Evolutionary conservation across 345 rosid genomes (phyloP).

Genomic region (Populus euphratica): DNA sequence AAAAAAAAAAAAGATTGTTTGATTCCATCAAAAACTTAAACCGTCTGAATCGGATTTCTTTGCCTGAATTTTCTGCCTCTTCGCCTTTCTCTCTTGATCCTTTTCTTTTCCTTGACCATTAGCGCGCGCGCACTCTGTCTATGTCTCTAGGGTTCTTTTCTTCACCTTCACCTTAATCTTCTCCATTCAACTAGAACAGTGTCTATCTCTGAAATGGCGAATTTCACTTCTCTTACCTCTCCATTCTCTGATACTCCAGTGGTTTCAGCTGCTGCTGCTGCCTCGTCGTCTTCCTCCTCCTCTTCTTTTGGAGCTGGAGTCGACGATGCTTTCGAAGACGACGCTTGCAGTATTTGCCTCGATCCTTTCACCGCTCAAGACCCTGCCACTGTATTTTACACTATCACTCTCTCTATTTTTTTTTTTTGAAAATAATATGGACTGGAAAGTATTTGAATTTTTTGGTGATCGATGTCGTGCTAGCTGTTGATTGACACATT

Average conservation of each 20-base stretch:
- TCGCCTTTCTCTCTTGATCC: slow-evolving; percentile 10
- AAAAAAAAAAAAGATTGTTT: slow-evolving; percentile 6
- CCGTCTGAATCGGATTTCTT: slow-evolving; percentile 36
- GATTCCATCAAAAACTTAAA: slow-evolving; percentile 22
- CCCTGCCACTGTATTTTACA: slow-evolving; percentile 56
- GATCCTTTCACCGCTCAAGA: slow-evolving; percentile 63
- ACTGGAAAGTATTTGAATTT: not conserved
- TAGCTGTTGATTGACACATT: not conserved
- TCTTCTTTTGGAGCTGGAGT: slow-evolving; percentile 18
- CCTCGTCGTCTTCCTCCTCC: slow-evolving; percentile 15
- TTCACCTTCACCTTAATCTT: not conserved
- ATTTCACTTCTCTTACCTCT: slow-evolving; percentile 22
- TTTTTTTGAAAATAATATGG: too few relatives aligned
- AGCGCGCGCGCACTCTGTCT: not conserved
- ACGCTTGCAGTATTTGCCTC: slow-evolving; percentile 87
- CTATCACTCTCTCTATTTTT: not conserved
- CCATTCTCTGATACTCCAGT: slow-evolving; percentile 23
- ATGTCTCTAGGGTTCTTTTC: slow-evolving; percentile 32
- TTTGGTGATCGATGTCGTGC: not conserved
- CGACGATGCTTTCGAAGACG: slow-evolving; percentile 59
- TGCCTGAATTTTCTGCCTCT: slow-evolving; percentile 13
- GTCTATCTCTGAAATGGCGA: slow-evolving; percentile 12
- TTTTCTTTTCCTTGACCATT: slow-evolving; percentile 48
- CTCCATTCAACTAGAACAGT: not conserved
- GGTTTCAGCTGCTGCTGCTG: not conserved